Evolutionary conservation across 2,329 filamentous ascomycete genomes (phyloP), one percentile per base, ranked within the genome.

Genomic region (Colletotrichum sp.): DNA sequence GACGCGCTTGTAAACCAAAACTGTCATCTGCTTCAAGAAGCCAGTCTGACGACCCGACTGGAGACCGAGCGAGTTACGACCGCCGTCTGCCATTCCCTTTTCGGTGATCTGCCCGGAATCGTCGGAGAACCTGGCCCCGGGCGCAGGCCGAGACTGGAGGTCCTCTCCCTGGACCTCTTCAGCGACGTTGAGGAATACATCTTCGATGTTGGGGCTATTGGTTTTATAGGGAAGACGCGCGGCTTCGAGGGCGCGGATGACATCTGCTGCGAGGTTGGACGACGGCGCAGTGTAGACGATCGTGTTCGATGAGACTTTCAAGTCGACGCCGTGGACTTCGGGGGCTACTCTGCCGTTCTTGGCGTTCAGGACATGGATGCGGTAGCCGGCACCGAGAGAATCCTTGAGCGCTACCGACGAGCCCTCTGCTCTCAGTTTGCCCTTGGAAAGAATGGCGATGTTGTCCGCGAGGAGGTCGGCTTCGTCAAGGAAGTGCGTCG

Each of bases 131-230:
- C 67, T 28, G 30, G 63, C 22, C 22, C 77, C 73, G 0, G 22
- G 25, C 2, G 34, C 25, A 2, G 39, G 57, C 3, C 28, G 16
- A 1, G 70, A 59, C 15, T 52, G 44, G 1, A 59, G 8, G 7
- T 30, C n/a, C 80, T 79, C 64, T 83, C 84, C 78, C 93, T 91
- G 6, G 74, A 95, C 90, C 83, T 98, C 96, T 80, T 96, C 94
- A 0, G 96, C 95, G 48, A 98, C 89, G 78, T 95, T 93, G 30
- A 98, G 86, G 83, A 98, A 98, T 0, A 98, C 96, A 79, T 98
- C 96, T 82, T 98, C 96, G 48, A 98, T 96, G 0, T 95, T 98
- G 1, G 96, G 96, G 0, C 95, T 95, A 19, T 94, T 94, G 78
- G 98, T 94, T 71, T 96, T 93, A 82, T 98, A 98, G 72, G 98